Evolutionary conservation across 2,329 filamentous ascomycete genomes (phyloP), one percentile per base, ranked within the genome.

Genomic region (Fusarium humuli): DNA sequence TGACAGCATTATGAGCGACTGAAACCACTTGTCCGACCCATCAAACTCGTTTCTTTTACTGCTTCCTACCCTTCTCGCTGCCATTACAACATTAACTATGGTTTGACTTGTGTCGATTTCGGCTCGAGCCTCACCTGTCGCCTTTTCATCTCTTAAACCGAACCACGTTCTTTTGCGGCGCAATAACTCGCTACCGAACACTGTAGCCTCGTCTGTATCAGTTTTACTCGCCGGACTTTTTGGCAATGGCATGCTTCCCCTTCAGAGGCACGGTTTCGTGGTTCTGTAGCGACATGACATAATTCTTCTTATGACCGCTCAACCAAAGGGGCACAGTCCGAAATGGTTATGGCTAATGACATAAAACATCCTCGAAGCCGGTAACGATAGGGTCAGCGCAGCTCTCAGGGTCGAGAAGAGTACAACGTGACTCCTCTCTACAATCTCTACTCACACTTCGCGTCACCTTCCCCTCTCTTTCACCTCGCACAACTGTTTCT

Each of bases 1-100:
- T 77, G 81, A 82, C 76, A 77, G 82, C 76, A 82, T 77, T 81
- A 82, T 76, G 65, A 77, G 74, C 76, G 77, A 73, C 77, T 75
- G 60, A 67, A 73, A 57, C 60, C 48, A 66, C 49, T 55, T 61
- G 49, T 62, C 50, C 40, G n/a, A 70, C 41, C 41, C 68, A 63
- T 61, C 69, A 69, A 71, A 57, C 41, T 58, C 65, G 50, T 73
- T 74, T 59, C 64, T 76, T 73, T 74, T 73, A 53, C 34, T 75
- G 62, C 57, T 65, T 72, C 64, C 74, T 61, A 59, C 70, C 64
- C 71, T 61, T 76, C 65, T 70, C 64, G 55, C 74, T 70, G 56
- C 56, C 57, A 68, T 68, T 65, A 62, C 67, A 67, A 69, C 44
- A 61, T 52, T 61, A 50, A 65, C 52, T 45, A 59, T 55, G 61